A percentile compares a stretch with the other conserved stretches of the same genome.
These are phyloP conservation scores for Clonostachys chloroleuca DNA, from an alignment of 2,329 filamentous ascomycete species.

Conservation along the genomic window DNA sequence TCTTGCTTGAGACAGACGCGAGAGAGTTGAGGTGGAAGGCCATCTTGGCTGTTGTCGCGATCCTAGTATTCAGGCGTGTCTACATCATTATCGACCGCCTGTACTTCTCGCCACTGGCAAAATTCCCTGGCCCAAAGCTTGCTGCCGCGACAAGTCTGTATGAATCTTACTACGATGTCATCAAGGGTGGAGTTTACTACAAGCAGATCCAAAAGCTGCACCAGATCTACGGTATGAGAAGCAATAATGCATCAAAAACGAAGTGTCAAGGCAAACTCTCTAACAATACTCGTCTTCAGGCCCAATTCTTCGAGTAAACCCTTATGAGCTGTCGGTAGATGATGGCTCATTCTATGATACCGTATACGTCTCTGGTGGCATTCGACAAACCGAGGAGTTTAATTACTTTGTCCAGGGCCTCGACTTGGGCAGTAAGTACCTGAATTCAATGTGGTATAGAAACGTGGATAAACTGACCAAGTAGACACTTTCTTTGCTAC, in stretches of 20 bases:
- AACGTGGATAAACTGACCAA: no score
- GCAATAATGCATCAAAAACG: neutral
- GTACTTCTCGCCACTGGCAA: conserved; percentile 2
- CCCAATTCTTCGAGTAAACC: conserved; percentile 3
- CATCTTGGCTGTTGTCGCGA: no score
- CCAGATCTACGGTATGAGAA: neutral
- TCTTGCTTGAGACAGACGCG: no score
- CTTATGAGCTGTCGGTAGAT: conserved; percentile 1
- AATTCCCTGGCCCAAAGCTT: conserved; percentile 4
- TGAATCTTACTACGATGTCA: conserved; percentile 8
- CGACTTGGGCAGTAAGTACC: no score
- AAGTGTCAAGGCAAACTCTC: no score
- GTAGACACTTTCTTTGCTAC: no score
- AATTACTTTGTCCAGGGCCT: no score
- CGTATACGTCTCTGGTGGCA: neutral
- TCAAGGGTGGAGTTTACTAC: neutral
- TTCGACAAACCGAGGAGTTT: neutral
- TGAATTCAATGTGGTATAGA: no score
- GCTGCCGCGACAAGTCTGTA: conserved; percentile 2
- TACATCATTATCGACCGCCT: conserved; percentile 1
- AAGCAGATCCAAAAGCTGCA: neutral
- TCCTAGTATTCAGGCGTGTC: no score
- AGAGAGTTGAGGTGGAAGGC: no score
- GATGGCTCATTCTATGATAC: conserved; percentile 1
- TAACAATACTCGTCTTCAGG: neutral